Conservation (phyloP, 108 stramenopile genomes). For the Aureococcus anophagefferens region DNA sequence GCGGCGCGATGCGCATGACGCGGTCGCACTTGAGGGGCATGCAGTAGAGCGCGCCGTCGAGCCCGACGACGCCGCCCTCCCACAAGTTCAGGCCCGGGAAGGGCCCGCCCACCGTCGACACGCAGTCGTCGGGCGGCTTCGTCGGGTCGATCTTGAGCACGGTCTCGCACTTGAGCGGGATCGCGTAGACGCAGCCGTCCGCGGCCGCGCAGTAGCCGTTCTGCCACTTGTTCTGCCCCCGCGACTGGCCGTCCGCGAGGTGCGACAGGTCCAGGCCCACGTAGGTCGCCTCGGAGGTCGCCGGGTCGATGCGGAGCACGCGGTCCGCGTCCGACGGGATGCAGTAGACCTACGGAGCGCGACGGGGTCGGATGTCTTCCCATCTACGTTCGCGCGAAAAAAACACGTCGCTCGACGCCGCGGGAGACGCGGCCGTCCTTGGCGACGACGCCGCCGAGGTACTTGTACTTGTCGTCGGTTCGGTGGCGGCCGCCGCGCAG, state of each 20-base stretch:
- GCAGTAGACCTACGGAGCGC: too few species aligned
- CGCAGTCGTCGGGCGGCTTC: slow-evolving; percentile 23
- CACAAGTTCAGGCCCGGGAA: slow-evolving; percentile 54
- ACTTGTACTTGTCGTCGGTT: slow-evolving; percentile 75
- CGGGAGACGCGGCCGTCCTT: slow-evolving; percentile 59
- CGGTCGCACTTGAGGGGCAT: slow-evolving; percentile 61
- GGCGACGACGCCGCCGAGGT: slow-evolving; percentile 62
- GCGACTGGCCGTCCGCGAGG: slow-evolving; percentile 45
- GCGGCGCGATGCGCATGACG: slow-evolving; percentile 59
- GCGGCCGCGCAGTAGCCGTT: slow-evolving; percentile 51
- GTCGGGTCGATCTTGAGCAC: slow-evolving; percentile 45
- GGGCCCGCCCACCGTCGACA: slow-evolving; percentile 49
- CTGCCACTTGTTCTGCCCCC: slow-evolving; percentile 79
- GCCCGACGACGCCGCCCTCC: slow-evolving; percentile 62
- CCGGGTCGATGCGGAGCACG: slow-evolving; percentile 47
- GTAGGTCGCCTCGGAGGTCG: neutral
- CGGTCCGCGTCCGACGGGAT: slow-evolving; percentile 65
- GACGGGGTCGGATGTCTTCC: too few species aligned
- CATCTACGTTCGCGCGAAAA: too few species aligned
- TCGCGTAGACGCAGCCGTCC: slow-evolving; percentile 70
- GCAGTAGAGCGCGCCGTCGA: slow-evolving; percentile 54
- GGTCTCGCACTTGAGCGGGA: slow-evolving; percentile 57
- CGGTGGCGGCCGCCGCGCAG: slow-evolving; percentile 59
- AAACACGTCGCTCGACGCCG: too few species aligned
- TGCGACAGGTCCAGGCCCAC: slow-evolving; percentile 57